Evolutionary conservation across 345 rosid species (phyloP).

Genomic region (Melaleuca quinquenervia): DNA sequence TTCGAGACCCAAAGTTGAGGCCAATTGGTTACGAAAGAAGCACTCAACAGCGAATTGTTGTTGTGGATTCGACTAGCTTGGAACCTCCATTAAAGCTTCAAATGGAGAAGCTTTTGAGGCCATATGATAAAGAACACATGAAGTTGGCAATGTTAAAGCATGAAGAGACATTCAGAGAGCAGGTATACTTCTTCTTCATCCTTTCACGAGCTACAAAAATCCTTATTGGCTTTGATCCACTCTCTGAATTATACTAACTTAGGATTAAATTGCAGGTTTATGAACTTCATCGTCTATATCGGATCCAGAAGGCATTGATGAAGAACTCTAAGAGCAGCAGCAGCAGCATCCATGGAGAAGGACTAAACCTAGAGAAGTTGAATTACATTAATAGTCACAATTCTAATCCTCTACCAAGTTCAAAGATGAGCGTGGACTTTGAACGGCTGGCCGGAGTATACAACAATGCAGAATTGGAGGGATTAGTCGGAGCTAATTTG

Average conservation of each 20-base stretch:
- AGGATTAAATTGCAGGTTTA: conserved; percentile 31
- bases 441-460: conserved; percentile 20
- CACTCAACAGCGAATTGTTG: background rate
- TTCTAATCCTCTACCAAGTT: background rate
- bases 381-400: background rate
- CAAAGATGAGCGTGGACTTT: conserved; percentile 13
- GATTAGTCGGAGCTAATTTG: background rate
- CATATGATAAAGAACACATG: conserved; percentile 78
- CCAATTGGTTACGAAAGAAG: background rate
- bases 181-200: conserved; percentile 29
- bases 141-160: conserved; percentile 89
- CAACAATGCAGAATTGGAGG: conserved; percentile 20
- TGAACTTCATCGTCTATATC: conserved; percentile 87
- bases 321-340: conserved; percentile 39
- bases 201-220: background rate
- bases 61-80: background rate
- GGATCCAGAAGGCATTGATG: conserved; percentile 76
- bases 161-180: conserved; percentile 93
- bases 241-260: background rate
- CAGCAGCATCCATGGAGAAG: background rate
- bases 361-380: background rate
- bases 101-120: conserved; percentile 72
- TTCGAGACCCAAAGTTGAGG: background rate
- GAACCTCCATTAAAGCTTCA: background rate
- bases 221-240: background rate